Evolutionary conservation across 352 stramenopile genomes (phyloP).

Genomic region (Globisporangium radiosum): DNA sequence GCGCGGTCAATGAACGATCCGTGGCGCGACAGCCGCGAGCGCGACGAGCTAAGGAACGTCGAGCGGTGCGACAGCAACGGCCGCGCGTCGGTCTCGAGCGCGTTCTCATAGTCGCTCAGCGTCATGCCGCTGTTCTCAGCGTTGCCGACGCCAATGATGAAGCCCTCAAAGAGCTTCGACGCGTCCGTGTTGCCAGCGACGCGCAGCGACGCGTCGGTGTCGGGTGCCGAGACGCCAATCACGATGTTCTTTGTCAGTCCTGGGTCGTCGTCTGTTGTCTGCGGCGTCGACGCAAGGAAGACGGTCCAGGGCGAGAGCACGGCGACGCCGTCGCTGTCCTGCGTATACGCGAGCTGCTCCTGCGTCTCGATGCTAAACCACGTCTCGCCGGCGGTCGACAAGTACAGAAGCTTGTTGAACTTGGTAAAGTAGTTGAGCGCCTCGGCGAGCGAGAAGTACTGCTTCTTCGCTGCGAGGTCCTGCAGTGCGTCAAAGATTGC

Average conservation of each 20-base stretch:
- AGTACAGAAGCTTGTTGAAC: conserved; percentile 71
- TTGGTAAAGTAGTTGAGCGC: conserved; percentile 65
- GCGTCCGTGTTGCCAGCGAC: conserved; percentile 40
- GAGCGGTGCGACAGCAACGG: conserved; percentile 5
- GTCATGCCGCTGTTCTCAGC: conserved; percentile 42
- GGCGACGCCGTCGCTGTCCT: conserved; percentile 49
- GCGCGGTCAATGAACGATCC: conserved; percentile 66
- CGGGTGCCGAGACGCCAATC: conserved; percentile 61
- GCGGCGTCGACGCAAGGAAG: conserved; percentile 46
- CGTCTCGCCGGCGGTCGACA: conserved; percentile 47
- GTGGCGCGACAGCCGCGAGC: conserved; percentile 15
- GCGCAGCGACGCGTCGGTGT: conserved; percentile 74
- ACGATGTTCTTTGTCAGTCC: conserved; percentile 59
- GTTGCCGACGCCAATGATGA: conserved; percentile 69
- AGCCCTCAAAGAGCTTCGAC: conserved; percentile 70
- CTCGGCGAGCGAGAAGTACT: conserved; percentile 79
- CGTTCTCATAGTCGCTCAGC: conserved; percentile 39
- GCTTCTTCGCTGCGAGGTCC: conserved; percentile 78
- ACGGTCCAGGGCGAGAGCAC: conserved; percentile 68
- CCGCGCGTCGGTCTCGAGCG: not conserved
- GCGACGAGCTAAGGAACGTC: conserved; percentile 37
- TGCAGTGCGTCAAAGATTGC: conserved; percentile 76
- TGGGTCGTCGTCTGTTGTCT: conserved; percentile 7
- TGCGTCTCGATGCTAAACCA: conserved; percentile 82
- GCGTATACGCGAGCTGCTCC: conserved; percentile 48